Evolutionary conservation across 2,329 filamentous ascomycete genomes (phyloP).

Genomic region (Tolypocladium tropicale): DNA sequence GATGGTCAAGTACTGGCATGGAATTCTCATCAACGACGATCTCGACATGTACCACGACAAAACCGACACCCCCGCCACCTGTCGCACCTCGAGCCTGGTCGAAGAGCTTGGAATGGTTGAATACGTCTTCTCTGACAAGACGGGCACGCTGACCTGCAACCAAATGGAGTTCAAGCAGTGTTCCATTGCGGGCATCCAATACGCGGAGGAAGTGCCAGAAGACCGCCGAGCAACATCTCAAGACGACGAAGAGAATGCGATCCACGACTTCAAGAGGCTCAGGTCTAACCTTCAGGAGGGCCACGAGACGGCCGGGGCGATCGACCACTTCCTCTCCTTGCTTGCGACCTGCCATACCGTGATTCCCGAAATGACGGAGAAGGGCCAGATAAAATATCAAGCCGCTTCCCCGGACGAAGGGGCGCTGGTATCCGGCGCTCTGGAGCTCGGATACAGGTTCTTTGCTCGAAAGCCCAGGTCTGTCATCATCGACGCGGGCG

Average conservation of each 20-base stretch:
- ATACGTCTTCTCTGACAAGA: conserved; percentile 98
- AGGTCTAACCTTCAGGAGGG: conserved; percentile 53
- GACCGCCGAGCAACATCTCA: conserved; percentile 73
- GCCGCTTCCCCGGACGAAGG: conserved; percentile 96
- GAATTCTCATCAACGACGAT: conserved; percentile 95
- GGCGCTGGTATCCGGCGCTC: conserved; percentile 87
- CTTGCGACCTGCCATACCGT: conserved; percentile 92
- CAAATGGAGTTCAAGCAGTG: conserved; percentile 98
- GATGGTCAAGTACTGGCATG: conserved; percentile 95
- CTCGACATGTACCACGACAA: conserved; percentile 96
- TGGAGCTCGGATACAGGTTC: conserved; percentile 79
- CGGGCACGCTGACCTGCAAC: conserved; percentile 93
- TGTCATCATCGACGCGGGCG: conserved; percentile 72
- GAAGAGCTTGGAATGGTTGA: conserved; percentile 97
- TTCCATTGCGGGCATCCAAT: conserved; percentile 86
- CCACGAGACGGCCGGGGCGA: conserved; percentile 39
- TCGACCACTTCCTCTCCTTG: conserved; percentile 76
- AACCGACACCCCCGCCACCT: conserved; percentile 90
- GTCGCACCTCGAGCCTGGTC: conserved; percentile 89
- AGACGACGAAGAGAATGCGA: conserved; percentile 71
- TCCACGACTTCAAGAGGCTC: conserved; percentile 75
- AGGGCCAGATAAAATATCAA: conserved; percentile 89
- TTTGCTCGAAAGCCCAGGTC: conserved; percentile 79
- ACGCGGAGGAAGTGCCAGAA: conserved; percentile 84
- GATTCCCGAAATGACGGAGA: conserved; percentile 79